These are phyloP conservation scores for Chaetomiaceae sp. DNA, from an alignment of 2,329 filamentous ascomycete species.

Conservation along the genomic window DNA sequence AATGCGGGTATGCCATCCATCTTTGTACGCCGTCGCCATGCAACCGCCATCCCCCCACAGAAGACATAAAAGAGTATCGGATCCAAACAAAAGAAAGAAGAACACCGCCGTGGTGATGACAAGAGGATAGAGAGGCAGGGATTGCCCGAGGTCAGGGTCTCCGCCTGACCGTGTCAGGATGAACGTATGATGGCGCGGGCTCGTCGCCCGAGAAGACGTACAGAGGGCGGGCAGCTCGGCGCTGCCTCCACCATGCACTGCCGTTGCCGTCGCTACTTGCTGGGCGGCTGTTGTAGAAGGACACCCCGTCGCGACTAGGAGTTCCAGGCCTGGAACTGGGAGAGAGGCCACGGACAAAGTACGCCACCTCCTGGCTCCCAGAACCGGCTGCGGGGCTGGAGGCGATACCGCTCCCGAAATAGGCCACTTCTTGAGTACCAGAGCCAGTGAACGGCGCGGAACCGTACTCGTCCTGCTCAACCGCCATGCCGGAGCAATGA, in stretches of 20 bases:
- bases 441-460: not conserved
- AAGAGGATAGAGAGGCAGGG: not conserved
- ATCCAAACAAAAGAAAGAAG: not conserved
- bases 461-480: constrained; percentile 12
- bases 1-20: not conserved
- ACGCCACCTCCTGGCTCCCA: not conserved
- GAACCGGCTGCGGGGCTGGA: too few species aligned
- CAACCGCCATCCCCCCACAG: not conserved
- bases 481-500: constrained; percentile 22
- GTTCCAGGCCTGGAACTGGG: not conserved
- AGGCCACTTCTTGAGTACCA: not conserved
- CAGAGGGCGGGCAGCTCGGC: constrained; percentile 7
- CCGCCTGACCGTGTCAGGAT: constrained; percentile 5
- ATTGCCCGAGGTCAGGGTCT: constrained; percentile 1
- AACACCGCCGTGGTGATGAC: not conserved
- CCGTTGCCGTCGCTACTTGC: not conserved
- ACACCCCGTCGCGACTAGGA: not conserved
- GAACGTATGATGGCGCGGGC: constrained; percentile 18
- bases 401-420: not conserved
- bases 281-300: not conserved
- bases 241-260: constrained; percentile 4
- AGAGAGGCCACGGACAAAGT: not conserved
- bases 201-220: constrained; percentile 14
- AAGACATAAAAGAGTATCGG: not conserved
- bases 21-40: constrained; percentile 19